Conservation (phyloP, 2,329 filamentous ascomycete genomes). For the Thermoascus crustaceus region DNA sequence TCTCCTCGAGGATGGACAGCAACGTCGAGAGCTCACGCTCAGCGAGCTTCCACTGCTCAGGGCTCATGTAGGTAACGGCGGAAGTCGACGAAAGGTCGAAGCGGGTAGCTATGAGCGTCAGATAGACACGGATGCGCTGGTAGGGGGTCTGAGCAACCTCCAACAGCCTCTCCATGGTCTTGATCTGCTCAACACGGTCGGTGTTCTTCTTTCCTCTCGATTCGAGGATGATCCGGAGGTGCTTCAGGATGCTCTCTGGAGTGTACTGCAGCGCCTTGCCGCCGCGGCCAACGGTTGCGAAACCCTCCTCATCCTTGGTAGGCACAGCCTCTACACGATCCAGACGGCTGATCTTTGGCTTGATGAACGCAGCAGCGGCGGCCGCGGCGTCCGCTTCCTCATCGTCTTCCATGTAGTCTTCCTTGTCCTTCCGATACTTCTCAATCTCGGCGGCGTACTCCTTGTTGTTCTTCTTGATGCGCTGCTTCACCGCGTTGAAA, state of each 20-base stretch:
- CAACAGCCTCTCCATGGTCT: slow-evolving; percentile 90
- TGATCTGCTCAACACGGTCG: slow-evolving; percentile 88
- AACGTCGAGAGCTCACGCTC: slow-evolving; percentile 76
- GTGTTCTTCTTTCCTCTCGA: slow-evolving; percentile 99
- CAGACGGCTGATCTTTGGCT: slow-evolving; percentile 36
- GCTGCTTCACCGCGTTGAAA: slow-evolving; percentile 94
- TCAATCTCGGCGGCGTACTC: slow-evolving; percentile 85
- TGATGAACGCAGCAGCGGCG: slow-evolving; percentile 44
- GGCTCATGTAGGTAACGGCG: slow-evolving; percentile 69
- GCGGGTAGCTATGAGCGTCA: slow-evolving; percentile 84
- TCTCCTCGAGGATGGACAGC: slow-evolving; percentile 68
- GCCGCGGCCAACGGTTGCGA: slow-evolving; percentile 78
- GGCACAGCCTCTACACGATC: slow-evolving; percentile 43
- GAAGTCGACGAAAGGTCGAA: slow-evolving; percentile 83
- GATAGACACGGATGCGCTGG: slow-evolving; percentile 83
- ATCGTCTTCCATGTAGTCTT: slow-evolving; percentile 77
- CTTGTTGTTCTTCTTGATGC: slow-evolving; percentile 98
- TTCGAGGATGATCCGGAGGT: slow-evolving; percentile 86
- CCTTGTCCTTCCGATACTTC: slow-evolving; percentile 75
- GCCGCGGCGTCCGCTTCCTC: slow-evolving; percentile 60
- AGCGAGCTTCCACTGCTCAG: slow-evolving; percentile 95
- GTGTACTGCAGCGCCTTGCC: slow-evolving; percentile 88
- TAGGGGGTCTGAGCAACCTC: slow-evolving; percentile 88
- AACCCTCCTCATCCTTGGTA: slow-evolving; percentile 70
- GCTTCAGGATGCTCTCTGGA: slow-evolving; percentile 95